Percentiles rank a stretch among this genome's conserved stretches.
Conservation (phyloP, 177 flowering plant genomes). For the Telopea speciosissima region DNA sequence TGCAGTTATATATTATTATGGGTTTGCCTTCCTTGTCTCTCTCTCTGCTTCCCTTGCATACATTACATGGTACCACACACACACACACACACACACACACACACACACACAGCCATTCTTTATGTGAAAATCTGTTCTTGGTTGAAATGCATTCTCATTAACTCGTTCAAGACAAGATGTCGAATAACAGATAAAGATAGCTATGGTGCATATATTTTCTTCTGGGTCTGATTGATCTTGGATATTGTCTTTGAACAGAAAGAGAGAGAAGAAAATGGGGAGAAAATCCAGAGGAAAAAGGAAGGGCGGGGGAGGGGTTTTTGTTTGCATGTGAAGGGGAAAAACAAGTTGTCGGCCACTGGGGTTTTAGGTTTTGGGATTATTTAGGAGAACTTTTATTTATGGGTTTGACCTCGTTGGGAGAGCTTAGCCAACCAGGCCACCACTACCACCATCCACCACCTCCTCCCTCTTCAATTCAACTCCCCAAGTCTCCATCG, state of each 20-base stretch:
- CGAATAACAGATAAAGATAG: neutral
- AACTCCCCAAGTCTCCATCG: neutral
- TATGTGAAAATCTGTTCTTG: neutral
- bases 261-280: neutral
- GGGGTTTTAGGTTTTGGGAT: slow-evolving; percentile 12
- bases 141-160: neutral
- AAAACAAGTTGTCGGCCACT: slow-evolving; percentile 26
- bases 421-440: neutral
- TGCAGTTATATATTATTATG: neutral
- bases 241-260: neutral
- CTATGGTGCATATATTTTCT: neutral
- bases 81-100: too few relatives aligned
- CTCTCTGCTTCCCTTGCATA: neutral
- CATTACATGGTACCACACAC: too few relatives aligned
- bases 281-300: neutral
- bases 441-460: neutral
- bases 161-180: neutral
- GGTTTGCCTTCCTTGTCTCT: neutral
- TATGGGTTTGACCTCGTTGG: slow-evolving; percentile 18
- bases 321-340: slow-evolving; percentile 9
- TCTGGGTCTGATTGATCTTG: neutral
- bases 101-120: too few relatives aligned
- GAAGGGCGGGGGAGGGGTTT: neutral
- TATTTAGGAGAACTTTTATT: slow-evolving; percentile 1
- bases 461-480: neutral